Conservation (phyloP, 306 rosid species). For the Canavalia ensiformis region DNA sequence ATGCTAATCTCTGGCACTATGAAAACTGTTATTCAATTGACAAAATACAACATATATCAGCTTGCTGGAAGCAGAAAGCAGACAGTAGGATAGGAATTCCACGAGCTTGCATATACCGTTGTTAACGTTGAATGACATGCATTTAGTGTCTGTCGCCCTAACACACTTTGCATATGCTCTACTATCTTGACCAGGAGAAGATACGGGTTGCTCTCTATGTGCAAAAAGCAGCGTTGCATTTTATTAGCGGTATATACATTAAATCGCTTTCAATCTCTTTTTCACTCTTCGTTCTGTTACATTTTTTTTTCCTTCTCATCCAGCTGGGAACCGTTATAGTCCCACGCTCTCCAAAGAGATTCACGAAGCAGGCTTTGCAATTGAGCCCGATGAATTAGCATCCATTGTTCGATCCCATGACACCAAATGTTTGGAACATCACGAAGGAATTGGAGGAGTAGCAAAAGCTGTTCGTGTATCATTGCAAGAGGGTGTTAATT, state of each 20-base stretch:
- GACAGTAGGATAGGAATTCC: background rate
- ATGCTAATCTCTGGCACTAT: background rate
- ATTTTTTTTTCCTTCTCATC: conserved; percentile 9
- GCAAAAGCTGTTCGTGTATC: conserved; percentile 63
- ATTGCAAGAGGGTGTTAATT: conserved; percentile 61
- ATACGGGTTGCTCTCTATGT: conserved; percentile 76
- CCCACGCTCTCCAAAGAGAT: conserved; percentile 60
- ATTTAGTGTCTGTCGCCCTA: conserved; percentile 26
- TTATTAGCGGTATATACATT: conserved; percentile 65
- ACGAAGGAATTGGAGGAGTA: conserved; percentile 71
- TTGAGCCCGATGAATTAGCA: conserved; percentile 71
- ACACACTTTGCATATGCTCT: conserved; percentile 40
- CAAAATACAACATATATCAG: background rate
- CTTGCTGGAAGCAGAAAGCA: background rate
- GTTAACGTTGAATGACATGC: conserved; percentile 40
- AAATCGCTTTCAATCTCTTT: background rate
- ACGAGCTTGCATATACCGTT: background rate
- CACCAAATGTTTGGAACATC: conserved; percentile 54
- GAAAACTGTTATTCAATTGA: background rate
- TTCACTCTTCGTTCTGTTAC: background rate
- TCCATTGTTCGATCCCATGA: conserved; percentile 74
- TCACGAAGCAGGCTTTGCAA: conserved; percentile 72
- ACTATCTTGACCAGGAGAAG: conserved; percentile 70
- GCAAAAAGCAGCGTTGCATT: conserved; percentile 84
- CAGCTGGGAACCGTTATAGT: conserved; percentile 66